Evolutionary conservation across 148 eudicot species (phyloP).

Genomic region (Cornus kousa): DNA sequence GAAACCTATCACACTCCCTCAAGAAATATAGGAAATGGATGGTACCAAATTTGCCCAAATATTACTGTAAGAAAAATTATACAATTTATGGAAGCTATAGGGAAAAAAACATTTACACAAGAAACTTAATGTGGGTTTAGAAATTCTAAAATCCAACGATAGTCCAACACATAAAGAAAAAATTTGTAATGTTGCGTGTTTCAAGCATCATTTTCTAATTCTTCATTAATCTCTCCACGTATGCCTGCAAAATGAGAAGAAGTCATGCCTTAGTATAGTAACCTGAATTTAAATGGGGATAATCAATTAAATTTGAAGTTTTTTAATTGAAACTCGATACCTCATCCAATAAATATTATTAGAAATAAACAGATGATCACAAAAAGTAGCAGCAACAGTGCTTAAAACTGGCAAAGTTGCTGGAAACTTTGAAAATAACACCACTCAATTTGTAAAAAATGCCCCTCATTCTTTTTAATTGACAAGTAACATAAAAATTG

Average conservation of each 20-base stretch:
- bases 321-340: background rate
- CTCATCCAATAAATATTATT: background rate
- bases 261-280: background rate
- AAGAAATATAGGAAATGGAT: background rate
- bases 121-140: background rate
- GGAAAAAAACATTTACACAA: conserved; percentile 2
- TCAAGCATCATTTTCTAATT: conserved; percentile 4
- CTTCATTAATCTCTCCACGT: conserved; percentile 20
- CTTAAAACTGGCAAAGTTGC: background rate
- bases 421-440: background rate
- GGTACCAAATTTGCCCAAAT: background rate
- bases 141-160: background rate
- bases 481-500: background rate
- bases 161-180: background rate
- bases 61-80: background rate
- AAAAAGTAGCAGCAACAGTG: background rate
- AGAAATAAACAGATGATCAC: background rate
- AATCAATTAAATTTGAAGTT: background rate
- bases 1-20: background rate
- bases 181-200: conserved; percentile 8
- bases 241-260: conserved; percentile 23
- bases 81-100: background rate
- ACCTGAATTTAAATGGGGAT: background rate
- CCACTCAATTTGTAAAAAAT: background rate
- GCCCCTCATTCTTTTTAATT: background rate